Evolutionary conservation across 768 basidiomycete species (phyloP).

Genomic region (Suillus decipiens): DNA sequence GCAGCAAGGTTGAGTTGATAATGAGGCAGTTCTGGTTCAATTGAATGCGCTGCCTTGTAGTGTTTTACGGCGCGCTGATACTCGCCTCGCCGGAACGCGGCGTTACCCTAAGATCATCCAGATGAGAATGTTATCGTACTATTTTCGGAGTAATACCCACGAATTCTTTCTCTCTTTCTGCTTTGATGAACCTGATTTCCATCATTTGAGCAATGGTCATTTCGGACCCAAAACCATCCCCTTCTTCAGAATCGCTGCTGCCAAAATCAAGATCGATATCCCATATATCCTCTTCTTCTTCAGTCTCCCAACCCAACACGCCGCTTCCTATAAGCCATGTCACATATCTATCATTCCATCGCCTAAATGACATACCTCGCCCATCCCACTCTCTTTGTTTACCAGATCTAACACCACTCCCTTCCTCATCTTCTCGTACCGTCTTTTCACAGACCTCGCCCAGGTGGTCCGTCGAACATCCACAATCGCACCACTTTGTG

Average conservation of each 20-base stretch:
- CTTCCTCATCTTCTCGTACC: conserved; percentile 69
- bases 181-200: conserved; percentile 71
- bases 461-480: conserved; percentile 77
- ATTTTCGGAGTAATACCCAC: conserved; percentile 36
- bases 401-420: conserved; percentile 55
- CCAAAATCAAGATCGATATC: conserved; percentile 70
- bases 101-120: conserved; percentile 55
- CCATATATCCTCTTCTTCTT: conserved; percentile 79
- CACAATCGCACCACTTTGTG: conserved; percentile 80
- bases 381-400: conserved; percentile 81
- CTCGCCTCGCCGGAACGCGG: conserved; percentile 64
- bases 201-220: conserved; percentile 76
- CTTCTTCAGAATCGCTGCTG: conserved; percentile 52
- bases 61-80: conserved; percentile 54
- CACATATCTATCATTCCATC: background rate
- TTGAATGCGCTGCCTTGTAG: conserved; percentile 60
- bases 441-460: conserved; percentile 77
- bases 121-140: conserved; percentile 10
- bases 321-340: conserved; percentile 45
- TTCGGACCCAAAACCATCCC: conserved; percentile 40
- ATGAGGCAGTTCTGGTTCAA: conserved; percentile 73
- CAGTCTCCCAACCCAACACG: conserved; percentile 71
- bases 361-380: conserved; percentile 41
- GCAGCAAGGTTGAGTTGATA: conserved; percentile 80
- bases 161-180: conserved; percentile 71